phyloP scores from a whole-genome alignment of 23 red algal genomes.

The Gracilaria gracilis region DNA sequence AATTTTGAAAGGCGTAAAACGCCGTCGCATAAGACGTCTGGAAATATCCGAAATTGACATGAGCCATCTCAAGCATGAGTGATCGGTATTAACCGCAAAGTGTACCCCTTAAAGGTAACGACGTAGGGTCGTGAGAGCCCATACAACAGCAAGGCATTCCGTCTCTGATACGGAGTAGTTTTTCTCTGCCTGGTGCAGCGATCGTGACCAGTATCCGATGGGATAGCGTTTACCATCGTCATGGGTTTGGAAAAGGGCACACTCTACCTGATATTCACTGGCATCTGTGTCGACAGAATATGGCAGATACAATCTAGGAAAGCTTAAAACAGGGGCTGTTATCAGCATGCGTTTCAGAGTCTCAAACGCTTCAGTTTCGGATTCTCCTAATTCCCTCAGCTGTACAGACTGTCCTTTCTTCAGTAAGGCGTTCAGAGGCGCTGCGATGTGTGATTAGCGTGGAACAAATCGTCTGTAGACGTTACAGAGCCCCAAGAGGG shows the following conservation, averaged over 20 bases:
- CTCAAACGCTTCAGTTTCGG: constrained; percentile 10
- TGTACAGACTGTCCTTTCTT: background rate
- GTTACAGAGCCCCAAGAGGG: constrained; percentile 37
- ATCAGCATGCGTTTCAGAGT: background rate
- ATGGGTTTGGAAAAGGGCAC: constrained; percentile 24
- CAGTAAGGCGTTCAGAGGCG: constrained; percentile 18
- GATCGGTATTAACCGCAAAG: no score
- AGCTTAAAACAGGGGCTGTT: background rate
- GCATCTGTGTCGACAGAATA: constrained; percentile 26
- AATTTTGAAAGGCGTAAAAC: constrained; percentile 35
- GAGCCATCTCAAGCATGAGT: constrained; percentile 25
- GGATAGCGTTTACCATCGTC: constrained; percentile 19
- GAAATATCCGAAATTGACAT: background rate
- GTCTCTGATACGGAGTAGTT: constrained; percentile 39
- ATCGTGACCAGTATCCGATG: constrained; percentile 28
- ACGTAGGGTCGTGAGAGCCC: no score
- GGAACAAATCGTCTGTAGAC: constrained; percentile 51
- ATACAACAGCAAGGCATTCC: no score
- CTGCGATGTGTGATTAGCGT: constrained; percentile 1
- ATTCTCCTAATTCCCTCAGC: background rate
- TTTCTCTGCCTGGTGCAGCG: constrained; percentile 5
- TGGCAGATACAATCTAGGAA: background rate
- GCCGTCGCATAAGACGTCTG: constrained; percentile 1
- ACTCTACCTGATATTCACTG: constrained; percentile 37
- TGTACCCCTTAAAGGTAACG: no score